A percentile compares a stretch with the other conserved stretches of the same genome.
Conservation (phyloP, 306 rosid genomes). For the Rubus parviflorus region DNA sequence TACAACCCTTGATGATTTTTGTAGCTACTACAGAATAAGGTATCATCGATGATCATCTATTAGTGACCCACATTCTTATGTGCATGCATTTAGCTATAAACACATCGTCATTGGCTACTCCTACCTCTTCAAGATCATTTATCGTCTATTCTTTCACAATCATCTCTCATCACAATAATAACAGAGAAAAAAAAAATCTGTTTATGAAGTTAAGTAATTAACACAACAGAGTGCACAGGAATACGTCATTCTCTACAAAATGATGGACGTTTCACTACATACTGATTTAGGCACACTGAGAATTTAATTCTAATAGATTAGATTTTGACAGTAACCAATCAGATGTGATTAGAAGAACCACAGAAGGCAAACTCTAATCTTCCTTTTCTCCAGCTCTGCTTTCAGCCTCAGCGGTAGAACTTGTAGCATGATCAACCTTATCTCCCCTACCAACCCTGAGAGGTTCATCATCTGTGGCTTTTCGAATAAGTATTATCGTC, state of each 20-base stretch:
- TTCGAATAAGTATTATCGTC: slow-evolving; percentile 48
- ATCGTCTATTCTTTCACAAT: too few relatives aligned
- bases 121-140: too few relatives aligned
- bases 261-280: not conserved
- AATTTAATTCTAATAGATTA: not conserved
- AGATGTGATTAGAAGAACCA: slow-evolving; percentile 11
- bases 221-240: not conserved
- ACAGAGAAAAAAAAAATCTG: not conserved
- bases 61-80: too few relatives aligned
- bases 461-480: slow-evolving; percentile 44
- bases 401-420: slow-evolving; percentile 47
- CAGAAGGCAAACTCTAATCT: slow-evolving; percentile 45
- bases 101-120: too few relatives aligned
- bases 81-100: too few relatives aligned
- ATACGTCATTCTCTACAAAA: not conserved
- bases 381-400: slow-evolving; percentile 66
- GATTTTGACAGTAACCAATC: not conserved
- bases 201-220: too few relatives aligned
- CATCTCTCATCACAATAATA: not conserved
- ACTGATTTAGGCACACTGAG: not conserved
- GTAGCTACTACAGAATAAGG: too few relatives aligned
- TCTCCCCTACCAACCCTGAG: slow-evolving; percentile 46
- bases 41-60: too few relatives aligned
- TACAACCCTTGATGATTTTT: too few relatives aligned
- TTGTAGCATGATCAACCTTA: slow-evolving; percentile 42